Evolutionary conservation across 202 grass and related monocot species (phyloP), one percentile per base, ranked within the genome.

Genomic region (Saccharum hybrid): DNA sequence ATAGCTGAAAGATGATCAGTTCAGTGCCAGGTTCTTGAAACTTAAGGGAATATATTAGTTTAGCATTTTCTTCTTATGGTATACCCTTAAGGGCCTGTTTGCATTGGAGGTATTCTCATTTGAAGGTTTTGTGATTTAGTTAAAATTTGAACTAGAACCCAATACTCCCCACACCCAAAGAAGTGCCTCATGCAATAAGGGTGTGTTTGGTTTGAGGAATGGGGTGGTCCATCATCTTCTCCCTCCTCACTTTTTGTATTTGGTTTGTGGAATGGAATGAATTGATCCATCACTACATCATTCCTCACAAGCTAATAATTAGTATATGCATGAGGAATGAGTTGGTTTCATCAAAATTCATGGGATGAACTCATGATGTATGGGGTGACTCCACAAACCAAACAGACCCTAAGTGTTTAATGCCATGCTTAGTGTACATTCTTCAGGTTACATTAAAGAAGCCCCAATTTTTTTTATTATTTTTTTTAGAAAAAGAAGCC

Each of bases 11-110:
- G 18, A 40, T 4, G 4, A 13, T 22, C 16, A 34, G 22, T 79
- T 85, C 28, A 40, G 59, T 10, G 36, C 10, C 34, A 40, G 43
- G 22, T 78, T 76, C 6, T 15, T 85, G 30, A 51, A 63, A 51
- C 52, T 62, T 80, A 57, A 16, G 3, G 7, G 12, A 41, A 66
- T 57, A n/a, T n/a, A 4, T 63, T 40, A 39, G 40, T 57, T 14
- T 76, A 68, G 39, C 16, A 12, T 3, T 41, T 67, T 52, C 10
- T 57, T 56, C 7, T 41, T 42, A 40, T 76, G 22, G 18, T 57
- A 59, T 54, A 23, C 51, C 2, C 46, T 18, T 51, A 22, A 34
- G 43, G 19, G 31, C 42, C 10, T 67, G 5, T 37, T 52, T 80
- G 18, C 30, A 26, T 36, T 52, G 23, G 56, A 39, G 31, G 18